phyloP scores from a whole-genome alignment of 2,329 filamentous ascomycete species.

The Plectosphaerella cucumerina region DNA sequence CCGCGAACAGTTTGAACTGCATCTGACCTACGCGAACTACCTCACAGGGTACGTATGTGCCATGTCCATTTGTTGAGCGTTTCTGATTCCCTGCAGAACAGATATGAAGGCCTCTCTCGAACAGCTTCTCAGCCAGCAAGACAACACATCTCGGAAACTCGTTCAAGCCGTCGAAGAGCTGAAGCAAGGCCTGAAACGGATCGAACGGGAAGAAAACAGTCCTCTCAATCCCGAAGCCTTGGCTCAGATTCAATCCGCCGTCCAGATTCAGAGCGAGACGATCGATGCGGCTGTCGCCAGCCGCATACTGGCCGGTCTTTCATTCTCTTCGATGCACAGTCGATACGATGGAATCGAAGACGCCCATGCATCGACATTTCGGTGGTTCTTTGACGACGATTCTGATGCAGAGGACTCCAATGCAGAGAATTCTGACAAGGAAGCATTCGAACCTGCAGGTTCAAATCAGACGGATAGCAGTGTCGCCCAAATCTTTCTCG shows the following conservation, averaged over 20 bases:
- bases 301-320: constrained; percentile 4
- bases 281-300: not conserved
- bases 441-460: no score
- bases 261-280: not conserved
- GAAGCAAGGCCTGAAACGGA: not conserved
- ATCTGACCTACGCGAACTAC: constrained; percentile 1
- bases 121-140: not conserved
- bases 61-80: not conserved
- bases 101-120: not conserved
- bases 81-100: no score
- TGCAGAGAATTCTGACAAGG: no score
- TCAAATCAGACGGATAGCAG: no score
- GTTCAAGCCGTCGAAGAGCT: no score
- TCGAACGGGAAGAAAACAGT: not conserved
- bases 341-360: constrained; percentile 8
- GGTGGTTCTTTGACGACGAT: constrained; percentile 8
- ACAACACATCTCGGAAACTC: not conserved
- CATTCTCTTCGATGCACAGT: constrained; percentile 8
- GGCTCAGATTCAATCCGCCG: not conserved
- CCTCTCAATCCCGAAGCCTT: not conserved
- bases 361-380: constrained; percentile 8
- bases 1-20: constrained; percentile 8
- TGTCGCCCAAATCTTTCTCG: no score
- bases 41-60: not conserved
- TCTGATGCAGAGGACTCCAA: not conserved